These are phyloP conservation scores for Omphalotus olearius DNA, from an alignment of 1,284 basidiomycete species.

Conservation along the genomic window DNA sequence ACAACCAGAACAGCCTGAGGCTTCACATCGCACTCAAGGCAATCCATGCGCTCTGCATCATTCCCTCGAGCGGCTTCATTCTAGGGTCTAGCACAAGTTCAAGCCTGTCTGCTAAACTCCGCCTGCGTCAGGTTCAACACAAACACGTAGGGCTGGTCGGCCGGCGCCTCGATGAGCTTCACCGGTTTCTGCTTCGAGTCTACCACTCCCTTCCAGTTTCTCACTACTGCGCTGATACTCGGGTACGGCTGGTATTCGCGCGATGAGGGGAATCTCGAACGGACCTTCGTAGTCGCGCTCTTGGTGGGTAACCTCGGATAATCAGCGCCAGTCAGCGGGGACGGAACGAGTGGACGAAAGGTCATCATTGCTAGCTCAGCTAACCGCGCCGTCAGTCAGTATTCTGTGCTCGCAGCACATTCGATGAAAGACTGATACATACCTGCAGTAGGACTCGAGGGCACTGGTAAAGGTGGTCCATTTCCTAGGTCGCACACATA, in stretches of 20 bases:
- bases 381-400: too few species aligned
- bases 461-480: too few species aligned
- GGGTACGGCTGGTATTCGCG: conserved; percentile 73
- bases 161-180: conserved; percentile 74
- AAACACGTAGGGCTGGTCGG: conserved; percentile 64
- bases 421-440: too few species aligned
- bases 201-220: conserved; percentile 27
- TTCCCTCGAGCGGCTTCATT: too few species aligned
- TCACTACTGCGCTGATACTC: conserved; percentile 37
- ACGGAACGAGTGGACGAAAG: conserved; percentile 45
- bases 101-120: conserved; percentile 72
- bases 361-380: too few species aligned
- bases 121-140: conserved; percentile 75
- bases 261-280: conserved; percentile 57
- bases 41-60: too few species aligned
- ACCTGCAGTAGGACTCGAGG: too few species aligned
- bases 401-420: too few species aligned
- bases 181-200: conserved; percentile 29
- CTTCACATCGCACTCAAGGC: too few species aligned
- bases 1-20: too few species aligned
- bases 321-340: conserved; percentile 50
- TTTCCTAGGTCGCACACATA: too few species aligned
- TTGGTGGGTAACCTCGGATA: conserved; percentile 16
- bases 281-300: conserved; percentile 31
- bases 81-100: neutral